These are phyloP conservation scores for Ceratocystis cubensis DNA, from an alignment of 2,329 filamentous ascomycete species.

Conservation along the genomic window DNA sequence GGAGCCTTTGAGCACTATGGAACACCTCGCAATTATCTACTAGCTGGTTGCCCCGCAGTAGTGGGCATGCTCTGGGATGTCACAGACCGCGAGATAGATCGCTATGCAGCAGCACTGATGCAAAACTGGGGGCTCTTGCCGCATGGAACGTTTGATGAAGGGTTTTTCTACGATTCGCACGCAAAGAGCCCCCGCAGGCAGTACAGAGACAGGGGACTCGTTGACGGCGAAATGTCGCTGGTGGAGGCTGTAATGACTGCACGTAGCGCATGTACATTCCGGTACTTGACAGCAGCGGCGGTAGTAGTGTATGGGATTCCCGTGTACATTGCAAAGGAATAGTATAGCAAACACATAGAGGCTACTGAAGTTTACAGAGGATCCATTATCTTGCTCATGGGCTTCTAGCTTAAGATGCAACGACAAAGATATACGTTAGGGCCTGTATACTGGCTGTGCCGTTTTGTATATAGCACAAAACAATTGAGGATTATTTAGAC, in stretches of 20 bases:
- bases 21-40: slow-evolving; percentile 81
- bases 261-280: slow-evolving; percentile 67
- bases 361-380: neutral
- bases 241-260: slow-evolving; percentile 71
- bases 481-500: no score
- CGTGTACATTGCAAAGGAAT: slow-evolving; percentile 50
- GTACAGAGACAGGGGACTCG: slow-evolving; percentile 40
- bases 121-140: slow-evolving; percentile 72
- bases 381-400: neutral
- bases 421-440: neutral
- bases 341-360: no score
- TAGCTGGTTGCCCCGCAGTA: slow-evolving; percentile 73
- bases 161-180: slow-evolving; percentile 59
- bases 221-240: slow-evolving; percentile 38
- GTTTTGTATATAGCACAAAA: no score
- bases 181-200: slow-evolving; percentile 59
- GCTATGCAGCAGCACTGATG: slow-evolving; percentile 67
- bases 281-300: slow-evolving; percentile 85
- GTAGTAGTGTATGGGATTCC: slow-evolving; percentile 93
- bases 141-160: slow-evolving; percentile 33
- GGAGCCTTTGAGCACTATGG: slow-evolving; percentile 84
- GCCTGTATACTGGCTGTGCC: neutral
- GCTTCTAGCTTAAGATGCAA: neutral
- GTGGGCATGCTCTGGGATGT: slow-evolving; percentile 96
- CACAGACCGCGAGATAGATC: slow-evolving; percentile 93